phyloP scores from a whole-genome alignment of 2,329 filamentous ascomycete species.

The Clarireedia monteithiana region DNA sequence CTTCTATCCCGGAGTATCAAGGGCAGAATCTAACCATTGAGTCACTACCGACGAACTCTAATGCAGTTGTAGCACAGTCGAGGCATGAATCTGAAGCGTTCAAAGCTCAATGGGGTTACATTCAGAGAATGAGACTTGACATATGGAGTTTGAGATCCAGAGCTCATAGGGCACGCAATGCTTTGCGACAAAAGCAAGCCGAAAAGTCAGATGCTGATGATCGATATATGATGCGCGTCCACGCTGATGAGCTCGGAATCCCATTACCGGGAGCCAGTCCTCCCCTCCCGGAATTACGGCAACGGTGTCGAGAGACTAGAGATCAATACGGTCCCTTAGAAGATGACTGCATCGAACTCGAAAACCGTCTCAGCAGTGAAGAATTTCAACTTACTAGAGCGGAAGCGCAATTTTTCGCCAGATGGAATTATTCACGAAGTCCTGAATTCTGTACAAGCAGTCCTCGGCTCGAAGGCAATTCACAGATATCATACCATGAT shows the following conservation, averaged over 20 bases:
- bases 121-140: too few species aligned
- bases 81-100: too few species aligned
- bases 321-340: slow-evolving; percentile 19
- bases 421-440: not conserved
- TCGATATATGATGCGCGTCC: slow-evolving; percentile 4
- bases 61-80: too few species aligned
- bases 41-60: too few species aligned
- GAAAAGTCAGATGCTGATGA: slow-evolving; percentile 10
- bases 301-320: slow-evolving; percentile 10
- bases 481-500: not conserved
- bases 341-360: slow-evolving; percentile 17
- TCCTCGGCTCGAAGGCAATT: not conserved
- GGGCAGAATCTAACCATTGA: too few species aligned
- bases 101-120: too few species aligned
- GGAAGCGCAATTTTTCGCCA: slow-evolving; percentile 11
- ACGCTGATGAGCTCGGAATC: not conserved
- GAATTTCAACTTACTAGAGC: slow-evolving; percentile 11
- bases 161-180: too few species aligned
- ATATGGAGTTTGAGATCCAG: too few species aligned
- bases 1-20: too few species aligned
- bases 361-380: slow-evolving; percentile 13
- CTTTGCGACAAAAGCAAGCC: slow-evolving; percentile 3
- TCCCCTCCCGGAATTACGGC: not conserved
- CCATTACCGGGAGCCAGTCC: not conserved
- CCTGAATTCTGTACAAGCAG: not conserved